These are phyloP conservation scores for Ceratopteris richardii DNA, from an alignment of 75 land plant genomes.

Conservation along the genomic window DNA sequence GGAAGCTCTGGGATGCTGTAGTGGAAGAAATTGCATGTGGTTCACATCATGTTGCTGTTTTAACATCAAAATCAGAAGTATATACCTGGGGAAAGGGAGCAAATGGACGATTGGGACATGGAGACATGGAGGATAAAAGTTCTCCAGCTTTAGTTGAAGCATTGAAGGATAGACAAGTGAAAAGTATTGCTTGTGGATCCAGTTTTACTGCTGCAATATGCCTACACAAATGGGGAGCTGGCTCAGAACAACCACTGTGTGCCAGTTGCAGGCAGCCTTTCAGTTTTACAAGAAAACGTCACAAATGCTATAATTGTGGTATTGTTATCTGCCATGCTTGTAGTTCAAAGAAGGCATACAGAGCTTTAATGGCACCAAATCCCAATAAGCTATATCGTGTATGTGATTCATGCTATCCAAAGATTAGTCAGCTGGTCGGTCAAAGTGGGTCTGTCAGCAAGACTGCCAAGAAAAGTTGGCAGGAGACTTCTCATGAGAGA, in stretches of 20 bases:
- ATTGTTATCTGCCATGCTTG: conserved; percentile 48
- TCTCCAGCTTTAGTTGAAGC: conserved; percentile 49
- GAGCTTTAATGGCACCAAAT: conserved; percentile 49
- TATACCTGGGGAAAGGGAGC: conserved; percentile 70
- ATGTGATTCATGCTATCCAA: conserved; percentile 53
- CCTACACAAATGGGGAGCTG: conserved; percentile 48
- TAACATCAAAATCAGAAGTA: conserved; percentile 46
- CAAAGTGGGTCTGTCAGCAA: not conserved
- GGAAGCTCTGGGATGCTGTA: conserved; percentile 30
- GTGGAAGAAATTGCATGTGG: conserved; percentile 58
- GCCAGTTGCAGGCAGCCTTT: conserved; percentile 48
- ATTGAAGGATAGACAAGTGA: conserved; percentile 48
- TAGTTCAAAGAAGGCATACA: conserved; percentile 41
- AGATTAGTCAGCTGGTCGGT: conserved; percentile 15
- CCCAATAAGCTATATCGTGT: conserved; percentile 55
- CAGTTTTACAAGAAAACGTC: conserved; percentile 56
- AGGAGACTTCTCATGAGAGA: not conserved
- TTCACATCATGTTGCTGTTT: conserved; percentile 51
- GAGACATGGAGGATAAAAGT: conserved; percentile 50
- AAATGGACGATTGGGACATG: conserved; percentile 63
- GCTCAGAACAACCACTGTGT: conserved; percentile 49
- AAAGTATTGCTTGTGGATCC: conserved; percentile 47
- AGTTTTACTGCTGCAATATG: conserved; percentile 49
- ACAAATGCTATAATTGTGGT: conserved; percentile 64
- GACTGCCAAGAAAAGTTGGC: not conserved